Evolutionary conservation across 148 eudicot species (phyloP).

Genomic region (Cornus kousa): DNA sequence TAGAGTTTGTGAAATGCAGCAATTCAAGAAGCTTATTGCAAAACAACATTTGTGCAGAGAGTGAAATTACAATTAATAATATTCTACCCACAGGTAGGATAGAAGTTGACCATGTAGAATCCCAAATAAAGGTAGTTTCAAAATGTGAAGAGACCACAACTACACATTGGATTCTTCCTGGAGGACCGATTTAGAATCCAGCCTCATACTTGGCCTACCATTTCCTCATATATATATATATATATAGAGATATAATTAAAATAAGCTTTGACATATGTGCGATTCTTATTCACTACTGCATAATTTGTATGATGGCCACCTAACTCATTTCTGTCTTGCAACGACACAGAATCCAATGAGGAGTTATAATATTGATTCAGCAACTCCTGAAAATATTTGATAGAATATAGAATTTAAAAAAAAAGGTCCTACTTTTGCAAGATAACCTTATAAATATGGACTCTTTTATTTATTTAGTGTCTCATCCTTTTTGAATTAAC

Average conservation of each 20-base stretch:
- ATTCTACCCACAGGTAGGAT: too few species aligned
- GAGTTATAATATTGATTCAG: neutral
- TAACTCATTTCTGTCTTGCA: neutral
- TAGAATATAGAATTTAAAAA: too few species aligned
- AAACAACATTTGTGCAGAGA: too few species aligned
- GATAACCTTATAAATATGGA: too few species aligned
- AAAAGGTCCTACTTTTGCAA: too few species aligned
- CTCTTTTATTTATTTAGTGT: too few species aligned
- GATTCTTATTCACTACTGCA: neutral
- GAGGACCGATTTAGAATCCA: neutral
- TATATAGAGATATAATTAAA: neutral
- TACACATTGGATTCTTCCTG: neutral
- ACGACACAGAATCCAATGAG: neutral
- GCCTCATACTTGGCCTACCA: neutral
- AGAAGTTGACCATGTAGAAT: too few species aligned
- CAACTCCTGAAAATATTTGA: too few species aligned
- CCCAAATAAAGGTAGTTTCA: neutral
- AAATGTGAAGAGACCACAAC: neutral
- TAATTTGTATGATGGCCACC: constrained; percentile 1
- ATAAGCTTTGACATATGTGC: neutral
- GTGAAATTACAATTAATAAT: too few species aligned
- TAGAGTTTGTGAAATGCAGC: too few species aligned
- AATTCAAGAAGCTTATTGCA: too few species aligned
- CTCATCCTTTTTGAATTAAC: too few species aligned
- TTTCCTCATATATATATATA: neutral